Evolutionary conservation across 768 basidiomycete genomes (phyloP).

Genomic region (Agrocybe praecox): DNA sequence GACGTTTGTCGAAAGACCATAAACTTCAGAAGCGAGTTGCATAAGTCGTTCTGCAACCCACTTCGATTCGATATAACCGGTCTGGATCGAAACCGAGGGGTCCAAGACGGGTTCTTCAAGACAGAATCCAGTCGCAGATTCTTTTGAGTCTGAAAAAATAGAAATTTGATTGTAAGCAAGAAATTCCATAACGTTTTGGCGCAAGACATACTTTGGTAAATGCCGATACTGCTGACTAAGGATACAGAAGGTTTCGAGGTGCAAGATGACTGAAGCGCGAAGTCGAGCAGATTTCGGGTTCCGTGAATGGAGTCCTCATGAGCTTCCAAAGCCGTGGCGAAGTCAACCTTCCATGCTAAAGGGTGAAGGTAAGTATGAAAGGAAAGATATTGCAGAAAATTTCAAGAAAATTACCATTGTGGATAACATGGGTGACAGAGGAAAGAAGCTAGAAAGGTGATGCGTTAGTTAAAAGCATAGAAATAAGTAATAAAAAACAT

Average conservation of each 20-base stretch:
- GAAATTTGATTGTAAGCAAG: background rate
- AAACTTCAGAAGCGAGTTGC: slow-evolving; percentile 23
- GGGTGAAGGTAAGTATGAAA: background rate
- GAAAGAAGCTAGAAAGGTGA: slow-evolving; percentile 1
- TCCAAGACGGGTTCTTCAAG: slow-evolving; percentile 22
- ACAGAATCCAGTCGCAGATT: slow-evolving; percentile 2
- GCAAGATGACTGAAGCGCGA: slow-evolving; percentile 26
- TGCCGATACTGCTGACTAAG: slow-evolving; percentile 35
- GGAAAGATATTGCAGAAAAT: background rate
- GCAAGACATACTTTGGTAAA: slow-evolving; percentile 22
- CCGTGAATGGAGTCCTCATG: slow-evolving; percentile 25
- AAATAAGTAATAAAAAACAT: background rate
- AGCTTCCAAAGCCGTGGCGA: slow-evolving; percentile 17
- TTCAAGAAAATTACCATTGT: slow-evolving; percentile 15
- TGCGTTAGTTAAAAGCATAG: background rate
- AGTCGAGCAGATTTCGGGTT: slow-evolving; percentile 32
- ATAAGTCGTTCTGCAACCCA: slow-evolving; percentile 44
- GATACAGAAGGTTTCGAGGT: slow-evolving; percentile 21
- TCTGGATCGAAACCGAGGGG: slow-evolving; percentile 25
- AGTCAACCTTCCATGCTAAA: slow-evolving; percentile 42
- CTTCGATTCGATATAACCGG: slow-evolving; percentile 43
- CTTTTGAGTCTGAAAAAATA: slow-evolving; percentile 8
- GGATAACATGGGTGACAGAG: slow-evolving; percentile 26
- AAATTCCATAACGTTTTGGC: background rate
- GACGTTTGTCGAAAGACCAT: slow-evolving; percentile 28